Evolutionary conservation across 2,329 filamentous ascomycete genomes (phyloP), one percentile per base, ranked within the genome.

Genomic region (Scleromitrula shiraiana): DNA sequence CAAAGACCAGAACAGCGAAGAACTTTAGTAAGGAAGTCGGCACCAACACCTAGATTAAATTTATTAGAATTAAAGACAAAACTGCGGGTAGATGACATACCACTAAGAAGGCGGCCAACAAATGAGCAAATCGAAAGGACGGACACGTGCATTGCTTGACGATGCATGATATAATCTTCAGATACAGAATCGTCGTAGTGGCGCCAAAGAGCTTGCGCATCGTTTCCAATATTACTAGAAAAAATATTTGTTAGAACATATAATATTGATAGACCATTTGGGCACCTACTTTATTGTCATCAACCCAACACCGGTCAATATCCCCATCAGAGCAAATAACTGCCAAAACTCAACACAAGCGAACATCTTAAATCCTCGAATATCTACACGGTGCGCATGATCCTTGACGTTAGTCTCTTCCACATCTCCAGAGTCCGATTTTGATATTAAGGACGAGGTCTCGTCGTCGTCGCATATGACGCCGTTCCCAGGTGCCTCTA

Each of bases 271-370:
- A 20, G n/a, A 19, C n/a, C n/a, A n/a, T n/a, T n/a, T n/a, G n/a
- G n/a, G 27, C 23, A 72, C 85, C 67, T 74, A 95, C 89, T 98
- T 98, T 69, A 98, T 98, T 0, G 91, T 97, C 93, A 98, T 98
- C 56, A 98, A 71, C 9, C 93, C 93, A 59, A 96, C 85, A 44
- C 93, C 93, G 5, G 89, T 88, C 53, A 97, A 72, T n/a, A 96
- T 77, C 32, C 83, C 89, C 77, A 98, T 87, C 56, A 95, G 81
- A 49, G 77, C 67, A 66, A 94, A 97, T 23, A 95, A 70, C 61
- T 94, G 85, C 89, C 90, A 97, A 67, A 97, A 98, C 56, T 94
- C 85, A 40, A 82, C 60, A 52, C 77, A 80, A 45, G 72, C 72
- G 26, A 95, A 69, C 62, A 98, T 74, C 14, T 77, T 75, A 62